Evolutionary conservation across 352 stramenopile species (phyloP).

Genomic region (Pythium utonaiense): DNA sequence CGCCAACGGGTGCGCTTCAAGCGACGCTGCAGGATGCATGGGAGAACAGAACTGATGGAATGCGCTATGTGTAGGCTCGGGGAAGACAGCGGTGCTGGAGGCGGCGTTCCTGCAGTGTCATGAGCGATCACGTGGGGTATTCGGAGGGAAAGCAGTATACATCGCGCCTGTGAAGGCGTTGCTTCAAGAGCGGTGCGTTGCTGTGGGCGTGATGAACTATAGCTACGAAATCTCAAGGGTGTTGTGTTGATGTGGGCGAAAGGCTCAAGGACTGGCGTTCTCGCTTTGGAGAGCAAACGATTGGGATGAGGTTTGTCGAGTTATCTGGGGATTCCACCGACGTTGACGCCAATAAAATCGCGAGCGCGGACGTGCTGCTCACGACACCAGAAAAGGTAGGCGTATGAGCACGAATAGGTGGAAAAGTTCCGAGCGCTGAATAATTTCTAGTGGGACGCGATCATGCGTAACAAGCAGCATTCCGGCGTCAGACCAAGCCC

Average conservation of each 20-base stretch:
- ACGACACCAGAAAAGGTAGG: conserved; percentile 53
- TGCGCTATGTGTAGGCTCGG: conserved; percentile 24
- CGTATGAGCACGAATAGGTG: no score
- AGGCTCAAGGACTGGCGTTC: conserved; percentile 35
- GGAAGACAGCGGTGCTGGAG: conserved; percentile 47
- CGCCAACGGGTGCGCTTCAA: conserved; percentile 35
- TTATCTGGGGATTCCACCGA: conserved; percentile 22
- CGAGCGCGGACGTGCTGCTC: conserved; percentile 30
- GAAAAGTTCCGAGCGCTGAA: no score
- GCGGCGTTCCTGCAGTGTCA: conserved; percentile 39
- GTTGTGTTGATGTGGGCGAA: neutral
- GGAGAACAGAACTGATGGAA: neutral
- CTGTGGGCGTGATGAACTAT: no score
- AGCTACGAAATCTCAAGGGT: neutral
- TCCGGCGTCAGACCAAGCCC: neutral
- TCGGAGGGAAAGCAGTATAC: conserved; percentile 34
- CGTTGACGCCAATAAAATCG: conserved; percentile 15
- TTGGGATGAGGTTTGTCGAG: conserved; percentile 38
- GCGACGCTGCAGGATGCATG: neutral
- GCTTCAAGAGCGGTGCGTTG: conserved; percentile 38
- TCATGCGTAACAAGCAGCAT: conserved; percentile 23
- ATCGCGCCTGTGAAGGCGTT: conserved; percentile 43
- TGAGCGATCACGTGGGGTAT: conserved; percentile 9
- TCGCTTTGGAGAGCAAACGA: conserved; percentile 30
- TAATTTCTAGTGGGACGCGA: conserved; percentile 35